A percentile compares a stretch with the other conserved stretches of the same genome.
phyloP scores from a whole-genome alignment of 2,329 filamentous ascomycete species.

The Calonectria pseudoreteaudii region DNA sequence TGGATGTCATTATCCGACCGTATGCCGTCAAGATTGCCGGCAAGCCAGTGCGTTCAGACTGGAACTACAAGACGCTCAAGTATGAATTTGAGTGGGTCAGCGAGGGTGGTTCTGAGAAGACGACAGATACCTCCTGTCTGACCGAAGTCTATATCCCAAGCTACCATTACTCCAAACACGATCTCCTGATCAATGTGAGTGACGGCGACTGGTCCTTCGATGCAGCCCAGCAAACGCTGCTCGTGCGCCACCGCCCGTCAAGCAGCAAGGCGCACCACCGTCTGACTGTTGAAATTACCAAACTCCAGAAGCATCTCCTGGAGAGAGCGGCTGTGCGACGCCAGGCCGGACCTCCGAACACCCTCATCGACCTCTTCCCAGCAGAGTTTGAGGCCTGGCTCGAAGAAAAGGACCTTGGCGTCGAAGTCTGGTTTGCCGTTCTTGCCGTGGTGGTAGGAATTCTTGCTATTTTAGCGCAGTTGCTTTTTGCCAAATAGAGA shows the following conservation, averaged over 20 bases:
- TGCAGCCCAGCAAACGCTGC: conserved; percentile 45
- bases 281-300: conserved; percentile 41
- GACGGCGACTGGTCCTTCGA: conserved; percentile 48
- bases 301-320: conserved; percentile 37
- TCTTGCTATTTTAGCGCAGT: neutral
- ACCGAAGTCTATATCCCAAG: conserved; percentile 54
- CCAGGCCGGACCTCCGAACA: conserved; percentile 26
- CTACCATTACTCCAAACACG: conserved; percentile 51
- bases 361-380: conserved; percentile 29
- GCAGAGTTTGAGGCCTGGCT: conserved; percentile 32
- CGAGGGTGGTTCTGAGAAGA: conserved; percentile 25
- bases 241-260: conserved; percentile 35
- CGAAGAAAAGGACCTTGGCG: conserved; percentile 32
- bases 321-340: conserved; percentile 25
- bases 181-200: conserved; percentile 42
- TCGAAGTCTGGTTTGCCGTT: conserved; percentile 20
- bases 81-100: conserved; percentile 51
- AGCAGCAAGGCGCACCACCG: conserved; percentile 18
- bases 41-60: conserved; percentile 48
- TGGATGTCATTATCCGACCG: conserved; percentile 55
- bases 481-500: neutral
- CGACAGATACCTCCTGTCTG: conserved; percentile 35
- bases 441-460: conserved; percentile 16
- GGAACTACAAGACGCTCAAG: conserved; percentile 48
- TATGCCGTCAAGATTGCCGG: conserved; percentile 56